Evolutionary conservation across 306 rosid genomes (phyloP), one percentile per base, ranked within the genome.

Genomic region (Dalbergia cochinchinensis): DNA sequence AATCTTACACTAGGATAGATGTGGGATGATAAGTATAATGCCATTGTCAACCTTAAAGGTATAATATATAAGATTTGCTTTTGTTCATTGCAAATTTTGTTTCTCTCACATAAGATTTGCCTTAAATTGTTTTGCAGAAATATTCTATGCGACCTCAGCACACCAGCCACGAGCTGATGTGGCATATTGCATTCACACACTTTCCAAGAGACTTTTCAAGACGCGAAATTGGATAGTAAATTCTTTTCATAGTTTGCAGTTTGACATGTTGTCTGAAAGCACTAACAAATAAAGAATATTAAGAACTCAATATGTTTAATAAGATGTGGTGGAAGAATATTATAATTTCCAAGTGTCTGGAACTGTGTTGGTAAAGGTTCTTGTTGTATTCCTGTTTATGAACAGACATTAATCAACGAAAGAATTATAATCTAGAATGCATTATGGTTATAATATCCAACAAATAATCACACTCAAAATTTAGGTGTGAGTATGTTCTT

Each of bases 161-260:
- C 88, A 80, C 12, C 95, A 92, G 26, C 99, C 98, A 9, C 84
- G 99, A 39, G 98, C 98, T 41, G 99, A 92, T 88, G 98, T 95
- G 85, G 93, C 94, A 68, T 91, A 93, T 35, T 96, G 99, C 89
- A 93, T 96, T 79, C 99, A 96, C 11, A 89, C 92, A 31, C 88
- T 93, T 82, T 77, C 96, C 59, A 96, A 87, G 88, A 91, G 99
- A 85, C 86, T 96, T 65, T 74, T 89, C 77, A 96, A 93, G 91
- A 96, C 99, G 0, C 58, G 80, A 82, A 90, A 80, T 81, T 96
- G 98, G 99, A 91, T 89, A 61, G 99, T 96, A 91, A 87, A 10
- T 58, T 59, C 57, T 57, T 79, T 85, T 80, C 70, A 13, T 76
- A 54, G 14, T 66, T 55, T 12, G 9, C 3, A 0, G 14, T 53